These are phyloP conservation scores for Triticum monococcum DNA, from an alignment of 176 grass and related monocot genomes.

Conservation along the genomic window DNA sequence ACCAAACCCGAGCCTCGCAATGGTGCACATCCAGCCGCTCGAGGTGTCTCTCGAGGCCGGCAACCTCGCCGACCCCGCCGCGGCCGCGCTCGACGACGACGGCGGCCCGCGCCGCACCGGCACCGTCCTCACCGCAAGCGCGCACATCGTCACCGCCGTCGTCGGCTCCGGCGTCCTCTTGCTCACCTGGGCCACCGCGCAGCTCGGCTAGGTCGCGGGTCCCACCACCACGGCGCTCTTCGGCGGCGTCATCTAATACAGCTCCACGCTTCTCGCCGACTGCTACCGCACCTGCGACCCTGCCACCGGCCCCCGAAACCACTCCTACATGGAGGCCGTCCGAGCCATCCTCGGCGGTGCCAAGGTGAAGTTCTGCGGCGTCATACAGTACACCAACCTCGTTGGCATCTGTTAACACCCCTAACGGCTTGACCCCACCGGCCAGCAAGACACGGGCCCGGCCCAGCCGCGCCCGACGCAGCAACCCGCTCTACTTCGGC, in stretches of 20 bases:
- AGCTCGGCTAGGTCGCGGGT: slow-evolving; percentile 43
- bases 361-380: slow-evolving; percentile 4
- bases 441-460: no score
- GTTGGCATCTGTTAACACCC: no score
- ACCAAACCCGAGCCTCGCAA: no score
- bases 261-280: slow-evolving; percentile 35
- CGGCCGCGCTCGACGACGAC: slow-evolving; percentile 17
- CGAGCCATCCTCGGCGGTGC: slow-evolving; percentile 46
- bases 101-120: slow-evolving; percentile 2
- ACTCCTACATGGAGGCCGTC: slow-evolving; percentile 64
- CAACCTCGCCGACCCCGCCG: no score
- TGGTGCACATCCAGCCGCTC: no score
- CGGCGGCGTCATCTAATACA: background rate
- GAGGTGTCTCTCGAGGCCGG: no score
- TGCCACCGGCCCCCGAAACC: slow-evolving; percentile 22
- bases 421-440: no score
- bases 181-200: slow-evolving; percentile 42
- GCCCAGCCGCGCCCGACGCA: no score
- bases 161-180: slow-evolving; percentile 48
- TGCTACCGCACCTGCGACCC: slow-evolving; percentile 5
- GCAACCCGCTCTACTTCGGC: no score
- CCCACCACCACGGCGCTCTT: background rate
- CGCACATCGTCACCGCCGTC: slow-evolving; percentile 43
- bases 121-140: slow-evolving; percentile 39
- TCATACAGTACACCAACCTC: slow-evolving; percentile 29